Evolutionary conservation across 768 basidiomycete species (phyloP).

Genomic region (Austroboletus festivus): DNA sequence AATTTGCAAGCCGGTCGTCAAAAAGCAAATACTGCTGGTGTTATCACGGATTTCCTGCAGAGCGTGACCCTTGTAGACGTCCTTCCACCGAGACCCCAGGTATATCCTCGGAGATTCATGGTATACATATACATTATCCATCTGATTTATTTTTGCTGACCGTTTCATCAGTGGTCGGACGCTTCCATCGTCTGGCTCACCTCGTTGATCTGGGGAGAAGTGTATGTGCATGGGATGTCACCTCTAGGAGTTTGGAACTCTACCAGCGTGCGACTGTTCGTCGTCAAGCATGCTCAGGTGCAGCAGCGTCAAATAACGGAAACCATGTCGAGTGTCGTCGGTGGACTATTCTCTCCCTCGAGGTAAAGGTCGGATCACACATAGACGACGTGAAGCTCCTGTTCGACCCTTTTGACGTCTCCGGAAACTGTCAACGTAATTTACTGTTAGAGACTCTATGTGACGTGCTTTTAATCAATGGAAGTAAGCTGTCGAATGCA

Average conservation of each 20-base stretch:
- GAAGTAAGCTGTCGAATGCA: not conserved
- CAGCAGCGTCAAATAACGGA: constrained; percentile 73
- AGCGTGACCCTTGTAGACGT: constrained; percentile 67
- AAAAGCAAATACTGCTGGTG: constrained; percentile 59
- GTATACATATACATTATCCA: constrained; percentile 38
- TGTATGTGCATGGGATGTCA: constrained; percentile 87
- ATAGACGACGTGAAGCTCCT: constrained; percentile 8
- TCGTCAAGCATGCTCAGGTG: constrained; percentile 79
- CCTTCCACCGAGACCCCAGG: constrained; percentile 65
- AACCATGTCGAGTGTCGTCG: constrained; percentile 77
- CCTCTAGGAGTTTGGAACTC: constrained; percentile 88
- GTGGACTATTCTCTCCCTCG: constrained; percentile 60
- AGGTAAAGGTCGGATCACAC: constrained; percentile 28
- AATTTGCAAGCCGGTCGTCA: constrained; percentile 68
- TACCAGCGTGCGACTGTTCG: constrained; percentile 85
- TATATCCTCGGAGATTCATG: constrained; percentile 71
- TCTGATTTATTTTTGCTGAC: not conserved
- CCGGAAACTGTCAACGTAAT: not conserved
- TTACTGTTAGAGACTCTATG: not conserved
- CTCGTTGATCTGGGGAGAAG: constrained; percentile 92
- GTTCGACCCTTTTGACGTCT: not conserved
- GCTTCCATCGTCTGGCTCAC: constrained; percentile 90
- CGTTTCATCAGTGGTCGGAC: constrained; percentile 74
- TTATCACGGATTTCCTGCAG: constrained; percentile 73
- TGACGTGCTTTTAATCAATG: not conserved